Base-by-base conservation (phyloP, 768 basidiomycete species). In the Roridomyces roridus region DNA sequence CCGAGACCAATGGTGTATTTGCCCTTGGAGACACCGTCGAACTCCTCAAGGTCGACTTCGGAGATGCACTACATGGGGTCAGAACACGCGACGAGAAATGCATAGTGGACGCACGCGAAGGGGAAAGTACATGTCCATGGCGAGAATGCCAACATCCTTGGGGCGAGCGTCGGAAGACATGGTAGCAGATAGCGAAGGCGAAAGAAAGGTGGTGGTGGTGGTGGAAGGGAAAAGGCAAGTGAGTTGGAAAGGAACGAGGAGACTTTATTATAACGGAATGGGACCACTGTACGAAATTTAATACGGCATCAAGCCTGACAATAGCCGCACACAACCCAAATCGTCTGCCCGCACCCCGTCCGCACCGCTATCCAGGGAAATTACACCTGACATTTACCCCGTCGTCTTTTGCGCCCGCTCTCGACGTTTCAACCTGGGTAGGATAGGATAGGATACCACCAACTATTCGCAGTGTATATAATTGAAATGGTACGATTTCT, bases 1-100 rank as follows among this genome's bases (percentile, higher is more conserved):
- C 96, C 97, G 35, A 99, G 87, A 70, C 97, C 97, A 72, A 98
- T 97, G 63, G 97, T 99, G 80, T 99, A 98, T 78, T 98, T 98
- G 57, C 97, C 97, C 68, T 92, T 86, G 53, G 93, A 78, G 40
- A 98, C 96, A 67, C 92, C 92, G 68, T 98, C 96, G 74, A 91
- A 98, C 52, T 81, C 88, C 73, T 98, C 96, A 46, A 99, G 88
- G 62, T 92, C 96, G 49, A 89, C 86, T 77, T 98, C 95, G 9
- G 95, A 95, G 77, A 99, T 91, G 77, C 96, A 97, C 89, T 97
- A 46, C 9, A 64, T 53, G 47, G 56, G 47, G 24, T 57, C 55
- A 49, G 50, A 53, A 55, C n/a, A 62, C 26, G 41, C 26, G 28
- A 48, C 48, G 31, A 37, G 11, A 15, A 44, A 40, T 26, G 37